A percentile compares a stretch with the other conserved stretches of the same genome.
Conservation (phyloP, 1,284 basidiomycete genomes). For the Neolentinus lepideus region DNA sequence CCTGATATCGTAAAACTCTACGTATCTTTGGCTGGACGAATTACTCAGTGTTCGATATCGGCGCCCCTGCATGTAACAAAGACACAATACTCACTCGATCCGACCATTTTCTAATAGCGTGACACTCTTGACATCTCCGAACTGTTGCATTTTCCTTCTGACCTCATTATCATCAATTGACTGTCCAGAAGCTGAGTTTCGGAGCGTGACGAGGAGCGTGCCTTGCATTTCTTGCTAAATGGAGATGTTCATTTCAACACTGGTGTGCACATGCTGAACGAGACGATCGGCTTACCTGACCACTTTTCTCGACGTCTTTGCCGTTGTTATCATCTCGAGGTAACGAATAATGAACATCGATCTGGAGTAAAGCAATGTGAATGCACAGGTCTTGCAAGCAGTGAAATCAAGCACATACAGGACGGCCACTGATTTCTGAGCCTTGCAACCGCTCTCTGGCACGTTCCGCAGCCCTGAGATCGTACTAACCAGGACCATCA, state of each 20-base stretch:
- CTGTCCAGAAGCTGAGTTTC: slow-evolving; percentile 58
- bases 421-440: slow-evolving; percentile 75
- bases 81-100: slow-evolving; percentile 52
- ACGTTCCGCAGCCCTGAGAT: slow-evolving; percentile 85
- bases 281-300: slow-evolving; percentile 56
- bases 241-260: slow-evolving; percentile 1
- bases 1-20: slow-evolving; percentile 86
- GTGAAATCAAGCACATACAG: slow-evolving; percentile 46
- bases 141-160: slow-evolving; percentile 75
- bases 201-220: slow-evolving; percentile 73
- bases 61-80: too few relatives aligned
- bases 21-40: slow-evolving; percentile 61
- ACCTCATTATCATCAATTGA: slow-evolving; percentile 80
- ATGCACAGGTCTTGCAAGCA: too few relatives aligned
- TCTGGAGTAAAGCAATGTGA: slow-evolving; percentile 38
- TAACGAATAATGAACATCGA: slow-evolving; percentile 96
- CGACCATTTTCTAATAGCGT: slow-evolving; percentile 54
- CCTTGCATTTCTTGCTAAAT: slow-evolving; percentile 62
- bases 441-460: slow-evolving; percentile 86
- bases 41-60: not conserved
- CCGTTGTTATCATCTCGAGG: slow-evolving; percentile 80
- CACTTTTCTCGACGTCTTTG: slow-evolving; percentile 79
- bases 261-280: not conserved
- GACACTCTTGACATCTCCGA: slow-evolving; percentile 86
- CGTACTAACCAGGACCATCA: slow-evolving; percentile 49